Evolutionary conservation across 129 eudicot genomes (phyloP).

Genomic region (Smallanthus sonchifolius): DNA sequence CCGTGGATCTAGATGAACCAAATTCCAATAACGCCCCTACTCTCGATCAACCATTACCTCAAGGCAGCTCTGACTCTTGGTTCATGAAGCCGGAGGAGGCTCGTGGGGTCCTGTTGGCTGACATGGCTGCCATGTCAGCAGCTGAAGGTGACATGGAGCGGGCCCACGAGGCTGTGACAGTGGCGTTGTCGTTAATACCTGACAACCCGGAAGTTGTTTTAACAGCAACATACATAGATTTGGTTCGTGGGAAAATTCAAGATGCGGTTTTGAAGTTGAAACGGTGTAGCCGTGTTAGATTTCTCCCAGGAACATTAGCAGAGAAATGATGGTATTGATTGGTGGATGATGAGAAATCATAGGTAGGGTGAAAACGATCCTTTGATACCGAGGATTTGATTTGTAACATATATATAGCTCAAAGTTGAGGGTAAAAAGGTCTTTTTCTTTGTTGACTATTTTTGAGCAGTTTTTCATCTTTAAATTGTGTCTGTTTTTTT

Average conservation of each 20-base stretch:
- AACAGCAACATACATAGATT: slow-evolving; percentile 72
- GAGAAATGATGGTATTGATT: slow-evolving; percentile 28
- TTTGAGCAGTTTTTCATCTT: not conserved
- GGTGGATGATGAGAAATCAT: slow-evolving; percentile 6
- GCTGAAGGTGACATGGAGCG: slow-evolving; percentile 70
- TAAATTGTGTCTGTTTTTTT: slow-evolving; percentile 13
- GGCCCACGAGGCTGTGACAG: slow-evolving; percentile 50
- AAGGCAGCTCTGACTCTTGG: slow-evolving; percentile 14
- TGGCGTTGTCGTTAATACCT: slow-evolving; percentile 51
- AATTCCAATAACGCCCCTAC: slow-evolving; percentile 27
- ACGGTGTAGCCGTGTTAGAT: slow-evolving; percentile 54
- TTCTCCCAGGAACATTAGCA: slow-evolving; percentile 39
- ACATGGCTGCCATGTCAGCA: slow-evolving; percentile 64
- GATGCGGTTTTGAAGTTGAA: slow-evolving; percentile 69
- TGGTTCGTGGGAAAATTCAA: slow-evolving; percentile 47
- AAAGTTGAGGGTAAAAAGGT: slow-evolving; percentile 48
- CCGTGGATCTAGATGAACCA: slow-evolving; percentile 51
- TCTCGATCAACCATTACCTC: slow-evolving; percentile 33
- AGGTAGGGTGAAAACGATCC: slow-evolving; percentile 64
- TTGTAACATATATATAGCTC: slow-evolving; percentile 72
- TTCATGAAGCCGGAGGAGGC: slow-evolving; percentile 78
- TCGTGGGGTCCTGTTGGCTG: slow-evolving; percentile 60
- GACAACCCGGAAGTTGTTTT: slow-evolving; percentile 54
- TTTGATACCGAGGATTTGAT: slow-evolving; percentile 43
- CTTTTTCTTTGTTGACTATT: slow-evolving; percentile 16